phyloP scores from a whole-genome alignment of 805 yeast species.

The Teunomyces aglyptinius region DNA sequence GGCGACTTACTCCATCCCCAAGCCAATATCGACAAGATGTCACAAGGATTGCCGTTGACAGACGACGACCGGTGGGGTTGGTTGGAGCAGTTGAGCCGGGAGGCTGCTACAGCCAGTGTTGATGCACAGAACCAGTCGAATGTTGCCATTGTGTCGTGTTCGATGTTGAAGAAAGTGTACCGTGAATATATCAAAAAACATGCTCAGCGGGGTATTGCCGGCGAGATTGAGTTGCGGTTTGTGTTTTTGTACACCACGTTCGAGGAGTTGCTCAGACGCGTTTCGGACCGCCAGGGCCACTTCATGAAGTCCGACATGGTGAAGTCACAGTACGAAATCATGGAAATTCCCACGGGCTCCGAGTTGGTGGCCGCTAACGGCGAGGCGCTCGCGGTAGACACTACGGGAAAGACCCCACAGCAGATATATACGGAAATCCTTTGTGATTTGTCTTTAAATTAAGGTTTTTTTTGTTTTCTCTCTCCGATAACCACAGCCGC shows the following conservation, averaged over 20 bases:
- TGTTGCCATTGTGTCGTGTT: constrained; percentile 69
- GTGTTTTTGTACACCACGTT: constrained; percentile 66
- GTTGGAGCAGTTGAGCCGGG: constrained; percentile 54
- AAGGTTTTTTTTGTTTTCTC: not conserved
- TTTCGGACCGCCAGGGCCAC: constrained; percentile 66
- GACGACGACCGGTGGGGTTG: constrained; percentile 95
- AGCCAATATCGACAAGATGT: constrained; percentile 78
- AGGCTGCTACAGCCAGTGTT: constrained; percentile 36
- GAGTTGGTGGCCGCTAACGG: constrained; percentile 40
- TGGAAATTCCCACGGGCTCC: constrained; percentile 62
- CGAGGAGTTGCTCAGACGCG: constrained; percentile 60
- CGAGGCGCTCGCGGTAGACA: constrained; percentile 31
- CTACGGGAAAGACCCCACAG: constrained; percentile 29
- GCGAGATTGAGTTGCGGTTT: constrained; percentile 47
- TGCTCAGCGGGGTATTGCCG: constrained; percentile 18
- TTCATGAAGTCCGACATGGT: constrained; percentile 89
- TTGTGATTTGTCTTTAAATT: constrained; percentile 1
- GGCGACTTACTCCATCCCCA: constrained; percentile 82
- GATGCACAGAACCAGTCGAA: constrained; percentile 18
- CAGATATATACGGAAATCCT: constrained; percentile 22
- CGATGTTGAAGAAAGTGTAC: constrained; percentile 74
- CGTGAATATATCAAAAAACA: constrained; percentile 56
- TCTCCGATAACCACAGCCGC: not conserved
- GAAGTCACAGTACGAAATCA: constrained; percentile 67
- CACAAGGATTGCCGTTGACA: constrained; percentile 70